Base-by-base conservation (phyloP, 2,329 filamentous ascomycete species). In the Fusarium sp. region DNA sequence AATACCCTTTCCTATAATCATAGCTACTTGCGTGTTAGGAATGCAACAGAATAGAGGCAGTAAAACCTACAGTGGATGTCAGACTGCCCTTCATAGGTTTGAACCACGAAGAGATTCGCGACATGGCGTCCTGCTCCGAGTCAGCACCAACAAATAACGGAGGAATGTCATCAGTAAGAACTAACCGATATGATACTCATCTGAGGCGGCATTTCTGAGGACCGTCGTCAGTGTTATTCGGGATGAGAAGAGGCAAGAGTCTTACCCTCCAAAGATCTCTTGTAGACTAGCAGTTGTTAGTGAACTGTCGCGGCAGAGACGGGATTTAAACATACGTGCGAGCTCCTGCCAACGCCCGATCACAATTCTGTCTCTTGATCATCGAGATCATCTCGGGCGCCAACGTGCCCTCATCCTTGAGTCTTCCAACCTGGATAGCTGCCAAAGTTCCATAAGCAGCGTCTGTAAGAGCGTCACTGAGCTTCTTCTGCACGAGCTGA, bases 361-460 rank as follows among this genome's bases (percentile, higher is more conserved):
- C 95, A 77, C 95, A 98, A 78, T 99, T 99, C 80, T 97, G 93
- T 66, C 94, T 85, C 85, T 99, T 99, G 75, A 98, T 88, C 90
- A 99, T 85, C 74, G 85, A 88, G 71, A 99, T 96, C 93, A 98
- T 97, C 80, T 98, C 94, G 6, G 94, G 93, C 4, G 90, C 88
- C 26, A 85, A 87, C 76, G 91, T 91, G 63, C 93, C 93, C 74
- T 91, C 87, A 70, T 98, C 94, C 84, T 97, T 97, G 47, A 98
- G 85, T 61, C 93, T 83, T 51, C 93, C 93, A 32, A 97, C 94
- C 77, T 98, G 95, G 54, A 91, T 87, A 4, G 92, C 90, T 7
- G 94, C 95, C 51, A 96, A 79, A 11, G 91, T 91, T 36, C 95
- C 95, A 73, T 91, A 98, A 1, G 93, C 90, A 2, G 91, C 92